phyloP scores from a whole-genome alignment of 345 rosid genomes.

The Punica granatum region DNA sequence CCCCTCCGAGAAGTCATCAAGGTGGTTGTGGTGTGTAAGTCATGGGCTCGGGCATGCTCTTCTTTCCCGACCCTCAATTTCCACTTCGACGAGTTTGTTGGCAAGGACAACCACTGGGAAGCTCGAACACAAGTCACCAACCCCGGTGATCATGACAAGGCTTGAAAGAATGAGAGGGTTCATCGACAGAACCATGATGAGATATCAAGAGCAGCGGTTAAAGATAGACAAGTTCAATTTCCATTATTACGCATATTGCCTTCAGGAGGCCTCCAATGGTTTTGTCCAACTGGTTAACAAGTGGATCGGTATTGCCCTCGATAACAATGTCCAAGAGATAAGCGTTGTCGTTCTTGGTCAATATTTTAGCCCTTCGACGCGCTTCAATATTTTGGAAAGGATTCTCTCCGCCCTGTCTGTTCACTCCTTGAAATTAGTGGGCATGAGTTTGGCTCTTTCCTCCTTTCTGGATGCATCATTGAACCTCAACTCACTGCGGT shows the following conservation, averaged over 20 bases:
- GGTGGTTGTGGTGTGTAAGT: not conserved
- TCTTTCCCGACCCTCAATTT: not conserved
- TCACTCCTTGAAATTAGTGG: not conserved
- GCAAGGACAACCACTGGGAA: too few species aligned
- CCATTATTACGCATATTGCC: not conserved
- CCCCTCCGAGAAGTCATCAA: not conserved
- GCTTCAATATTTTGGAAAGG: not conserved
- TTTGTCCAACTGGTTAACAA: not conserved
- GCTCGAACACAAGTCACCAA: too few species aligned
- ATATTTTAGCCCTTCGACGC: not conserved
- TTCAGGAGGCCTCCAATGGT: not conserved
- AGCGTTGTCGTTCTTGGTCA: not conserved
- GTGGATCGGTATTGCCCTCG: not conserved
- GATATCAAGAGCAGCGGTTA: not conserved
- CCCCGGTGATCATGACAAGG: not conserved
- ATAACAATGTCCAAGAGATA: not conserved
- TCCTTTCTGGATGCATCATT: not conserved
- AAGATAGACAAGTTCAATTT: not conserved
- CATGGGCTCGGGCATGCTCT: not conserved
- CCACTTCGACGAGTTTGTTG: not conserved
- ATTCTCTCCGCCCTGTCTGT: not conserved
- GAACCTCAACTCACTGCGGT: too few species aligned
- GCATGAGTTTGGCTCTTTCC: not conserved
- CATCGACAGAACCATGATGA: too few species aligned
- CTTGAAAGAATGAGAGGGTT: not conserved